phyloP scores from a whole-genome alignment of 371 early-diverging fungal genomes.

The Lichtheimia hyalospora region DNA sequence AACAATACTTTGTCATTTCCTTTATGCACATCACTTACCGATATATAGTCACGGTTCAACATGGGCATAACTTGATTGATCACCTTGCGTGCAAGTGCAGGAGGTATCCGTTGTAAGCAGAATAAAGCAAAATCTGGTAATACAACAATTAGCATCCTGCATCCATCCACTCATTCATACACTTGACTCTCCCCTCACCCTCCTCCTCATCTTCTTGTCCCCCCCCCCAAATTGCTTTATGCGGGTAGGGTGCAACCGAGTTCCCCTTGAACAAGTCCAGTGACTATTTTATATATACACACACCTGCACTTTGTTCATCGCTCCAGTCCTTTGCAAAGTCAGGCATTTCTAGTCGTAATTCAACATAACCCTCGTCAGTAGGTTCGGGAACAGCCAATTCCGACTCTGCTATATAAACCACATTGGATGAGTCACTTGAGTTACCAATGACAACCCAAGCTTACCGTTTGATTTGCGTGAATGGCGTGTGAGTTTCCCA shows the following conservation, averaged over 20 bases:
- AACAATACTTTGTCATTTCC: neutral
- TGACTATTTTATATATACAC: neutral
- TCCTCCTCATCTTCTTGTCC: neutral
- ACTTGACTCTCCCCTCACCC: no score
- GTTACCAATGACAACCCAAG: neutral
- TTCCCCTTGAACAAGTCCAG: no score
- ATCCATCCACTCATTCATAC: neutral
- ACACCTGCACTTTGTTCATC: slow-evolving; percentile 51
- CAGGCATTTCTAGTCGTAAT: slow-evolving; percentile 55
- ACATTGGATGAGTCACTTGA: neutral
- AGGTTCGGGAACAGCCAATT: slow-evolving; percentile 6
- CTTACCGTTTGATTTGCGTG: neutral
- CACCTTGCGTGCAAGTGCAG: slow-evolving; percentile 52
- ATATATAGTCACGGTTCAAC: slow-evolving; percentile 62
- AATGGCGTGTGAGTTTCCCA: neutral
- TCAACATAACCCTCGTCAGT: slow-evolving; percentile 71
- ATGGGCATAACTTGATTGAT: slow-evolving; percentile 61
- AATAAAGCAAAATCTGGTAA: slow-evolving; percentile 67
- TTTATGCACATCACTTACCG: slow-evolving; percentile 27
- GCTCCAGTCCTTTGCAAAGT: slow-evolving; percentile 47
- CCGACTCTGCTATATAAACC: neutral
- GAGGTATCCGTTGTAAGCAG: slow-evolving; percentile 61
- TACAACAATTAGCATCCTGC: slow-evolving; percentile 2
- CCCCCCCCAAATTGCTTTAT: neutral
- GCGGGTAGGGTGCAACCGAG: no score